phyloP scores from a whole-genome alignment of 805 yeast species.

The Saturnispora galanensis region DNA sequence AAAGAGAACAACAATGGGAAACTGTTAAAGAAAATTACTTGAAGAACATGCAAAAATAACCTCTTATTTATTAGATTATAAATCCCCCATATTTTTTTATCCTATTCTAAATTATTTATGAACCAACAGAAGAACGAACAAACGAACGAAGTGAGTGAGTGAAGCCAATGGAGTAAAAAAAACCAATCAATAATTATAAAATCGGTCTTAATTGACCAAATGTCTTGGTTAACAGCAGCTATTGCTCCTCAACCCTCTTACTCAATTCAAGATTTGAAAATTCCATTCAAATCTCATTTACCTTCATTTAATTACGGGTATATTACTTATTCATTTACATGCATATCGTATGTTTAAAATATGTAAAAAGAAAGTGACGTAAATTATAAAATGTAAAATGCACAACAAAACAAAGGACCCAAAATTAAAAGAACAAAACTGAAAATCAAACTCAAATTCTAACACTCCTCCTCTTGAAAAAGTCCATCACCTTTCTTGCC shows the following conservation, averaged over 20 bases:
- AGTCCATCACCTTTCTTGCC: constrained; percentile 69
- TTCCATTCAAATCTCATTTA: too few relatives aligned
- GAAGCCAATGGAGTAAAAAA: too few relatives aligned
- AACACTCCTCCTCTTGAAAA: constrained; percentile 58
- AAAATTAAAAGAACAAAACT: constrained; percentile 1
- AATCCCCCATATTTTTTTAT: constrained; percentile 10
- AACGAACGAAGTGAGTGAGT: too few relatives aligned
- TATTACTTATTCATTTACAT: too few relatives aligned
- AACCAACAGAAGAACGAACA: neutral
- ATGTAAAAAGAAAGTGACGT: neutral
- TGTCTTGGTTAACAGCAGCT: too few relatives aligned
- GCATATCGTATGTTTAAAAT: too few relatives aligned
- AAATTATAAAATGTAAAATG: neutral
- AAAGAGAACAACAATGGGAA: constrained; percentile 25
- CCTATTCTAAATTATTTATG: constrained; percentile 6
- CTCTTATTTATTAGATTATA: neutral
- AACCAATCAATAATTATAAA: too few relatives aligned
- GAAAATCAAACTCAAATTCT: constrained; percentile 20
- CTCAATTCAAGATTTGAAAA: too few relatives aligned
- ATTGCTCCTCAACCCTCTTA: too few relatives aligned
- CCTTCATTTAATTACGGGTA: too few relatives aligned
- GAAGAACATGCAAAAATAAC: constrained; percentile 27
- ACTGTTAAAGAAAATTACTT: constrained; percentile 28
- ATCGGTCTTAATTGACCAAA: too few relatives aligned
- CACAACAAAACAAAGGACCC: neutral